phyloP scores from a whole-genome alignment of 2,329 filamentous ascomycete genomes.

The Cyphellophora attinorum region DNA sequence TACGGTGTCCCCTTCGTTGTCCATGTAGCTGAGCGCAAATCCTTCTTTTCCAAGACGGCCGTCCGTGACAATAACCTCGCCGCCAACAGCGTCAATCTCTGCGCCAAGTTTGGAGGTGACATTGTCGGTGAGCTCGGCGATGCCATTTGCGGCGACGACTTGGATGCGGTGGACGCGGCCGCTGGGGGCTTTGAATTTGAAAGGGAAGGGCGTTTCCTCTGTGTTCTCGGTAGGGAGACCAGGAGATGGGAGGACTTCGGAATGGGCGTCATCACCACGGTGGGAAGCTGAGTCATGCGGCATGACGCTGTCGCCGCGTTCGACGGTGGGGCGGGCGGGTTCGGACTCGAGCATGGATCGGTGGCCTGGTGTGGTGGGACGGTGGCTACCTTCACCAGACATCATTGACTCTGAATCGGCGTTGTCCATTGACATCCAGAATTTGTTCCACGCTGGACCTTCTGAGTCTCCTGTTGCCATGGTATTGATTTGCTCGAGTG shows the following conservation, averaged over 20 bases:
- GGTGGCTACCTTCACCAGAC: slow-evolving; percentile 77
- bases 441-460: slow-evolving; percentile 98
- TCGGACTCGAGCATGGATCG: slow-evolving; percentile 79
- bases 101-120: slow-evolving; percentile 76
- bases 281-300: slow-evolving; percentile 94
- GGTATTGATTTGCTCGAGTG: slow-evolving; percentile 81
- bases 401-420: slow-evolving; percentile 86
- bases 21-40: slow-evolving; percentile 89
- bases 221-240: slow-evolving; percentile 35
- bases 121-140: slow-evolving; percentile 65
- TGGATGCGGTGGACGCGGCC: slow-evolving; percentile 90
- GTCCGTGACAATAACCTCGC: slow-evolving; percentile 66
- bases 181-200: slow-evolving; percentile 98
- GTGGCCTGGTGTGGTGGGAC: slow-evolving; percentile 56
- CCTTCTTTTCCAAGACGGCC: slow-evolving; percentile 67
- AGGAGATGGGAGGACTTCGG: slow-evolving; percentile 41
- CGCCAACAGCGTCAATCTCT: slow-evolving; percentile 77
- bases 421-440: slow-evolving; percentile 92
- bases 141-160: slow-evolving; percentile 68
- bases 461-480: slow-evolving; percentile 84
- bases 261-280: slow-evolving; percentile 68
- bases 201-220: slow-evolving; percentile 76
- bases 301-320: slow-evolving; percentile 73
- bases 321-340: slow-evolving; percentile 49
- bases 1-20: slow-evolving; percentile 93